These are phyloP conservation scores for Aspergillus cristatus DNA, from an alignment of 495 filamentous ascomycete genomes.

Conservation along the genomic window DNA sequence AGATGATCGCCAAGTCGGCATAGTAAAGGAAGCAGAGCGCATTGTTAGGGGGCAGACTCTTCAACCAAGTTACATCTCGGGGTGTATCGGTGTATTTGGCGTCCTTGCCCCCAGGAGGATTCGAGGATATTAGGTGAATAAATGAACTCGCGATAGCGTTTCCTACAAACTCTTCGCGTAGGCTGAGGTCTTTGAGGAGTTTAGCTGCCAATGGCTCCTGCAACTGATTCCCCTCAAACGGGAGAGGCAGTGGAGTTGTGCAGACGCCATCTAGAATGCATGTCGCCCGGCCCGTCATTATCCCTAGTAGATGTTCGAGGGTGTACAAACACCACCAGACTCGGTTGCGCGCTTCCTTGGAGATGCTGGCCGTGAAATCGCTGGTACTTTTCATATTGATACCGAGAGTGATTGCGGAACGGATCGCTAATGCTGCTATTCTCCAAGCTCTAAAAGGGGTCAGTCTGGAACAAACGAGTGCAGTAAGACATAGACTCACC, in stretches of 20 bases:
- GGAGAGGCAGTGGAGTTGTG: constrained; percentile 50
- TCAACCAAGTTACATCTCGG: constrained; percentile 21
- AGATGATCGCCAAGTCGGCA: constrained; percentile 42
- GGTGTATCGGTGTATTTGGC: constrained; percentile 11
- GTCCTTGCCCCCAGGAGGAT: constrained; percentile 23
- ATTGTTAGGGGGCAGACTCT: constrained; percentile 22
- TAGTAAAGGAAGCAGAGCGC: constrained; percentile 42
- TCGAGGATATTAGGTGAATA: constrained; percentile 30
- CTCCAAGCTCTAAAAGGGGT: constrained; percentile 48
- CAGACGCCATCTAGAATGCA: constrained; percentile 50
- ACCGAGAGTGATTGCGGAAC: constrained; percentile 51
- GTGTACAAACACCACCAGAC: constrained; percentile 60
- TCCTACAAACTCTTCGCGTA: constrained; percentile 32
- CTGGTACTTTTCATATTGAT: constrained; percentile 56
- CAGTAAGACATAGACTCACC: constrained; percentile 30
- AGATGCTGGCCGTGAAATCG: constrained; percentile 34
- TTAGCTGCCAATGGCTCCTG: constrained; percentile 22
- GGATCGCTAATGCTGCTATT: constrained; percentile 50
- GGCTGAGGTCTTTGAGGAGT: constrained; percentile 19
- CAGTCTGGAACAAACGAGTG: too few species aligned
- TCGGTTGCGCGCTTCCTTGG: constrained; percentile 55
- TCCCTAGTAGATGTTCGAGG: constrained; percentile 50
- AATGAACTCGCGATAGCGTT: constrained; percentile 25
- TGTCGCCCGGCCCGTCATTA: constrained; percentile 58
- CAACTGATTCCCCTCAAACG: constrained; percentile 45